phyloP scores from a whole-genome alignment of 768 basidiomycete genomes.

The Pleurotus sapidus region DNA sequence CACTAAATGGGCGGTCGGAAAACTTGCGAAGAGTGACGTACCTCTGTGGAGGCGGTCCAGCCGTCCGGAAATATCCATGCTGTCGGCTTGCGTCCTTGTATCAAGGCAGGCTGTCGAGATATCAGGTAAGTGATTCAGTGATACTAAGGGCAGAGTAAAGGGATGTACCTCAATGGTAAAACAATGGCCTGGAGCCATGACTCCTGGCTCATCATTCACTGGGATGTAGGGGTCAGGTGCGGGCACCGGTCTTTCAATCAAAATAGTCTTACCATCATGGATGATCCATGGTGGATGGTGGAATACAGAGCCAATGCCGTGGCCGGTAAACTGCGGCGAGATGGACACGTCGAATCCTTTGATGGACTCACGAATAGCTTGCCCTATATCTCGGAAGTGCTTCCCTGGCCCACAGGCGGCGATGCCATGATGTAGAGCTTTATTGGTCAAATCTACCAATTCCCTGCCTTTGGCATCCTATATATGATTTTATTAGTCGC shows the following conservation, averaged over 20 bases:
- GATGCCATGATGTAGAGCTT: slow-evolving; percentile 72
- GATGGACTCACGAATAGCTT: slow-evolving; percentile 46
- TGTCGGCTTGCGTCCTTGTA: slow-evolving; percentile 68
- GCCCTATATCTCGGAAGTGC: slow-evolving; percentile 69
- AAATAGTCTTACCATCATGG: slow-evolving; percentile 56
- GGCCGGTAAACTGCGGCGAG: slow-evolving; percentile 74
- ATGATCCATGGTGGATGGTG: slow-evolving; percentile 83
- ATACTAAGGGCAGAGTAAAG: background rate
- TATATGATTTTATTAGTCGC: background rate
- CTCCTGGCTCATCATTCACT: slow-evolving; percentile 83
- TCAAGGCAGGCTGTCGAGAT: slow-evolving; percentile 57
- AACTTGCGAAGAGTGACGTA: slow-evolving; percentile 23
- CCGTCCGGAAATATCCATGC: slow-evolving; percentile 87
- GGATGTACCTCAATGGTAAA: slow-evolving; percentile 83
- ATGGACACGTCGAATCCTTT: slow-evolving; percentile 45
- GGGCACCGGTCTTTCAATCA: no score
- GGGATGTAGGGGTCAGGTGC: background rate
- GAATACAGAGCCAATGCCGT: slow-evolving; percentile 83
- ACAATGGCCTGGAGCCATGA: slow-evolving; percentile 83
- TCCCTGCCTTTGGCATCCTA: slow-evolving; percentile 72
- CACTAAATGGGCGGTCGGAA: background rate
- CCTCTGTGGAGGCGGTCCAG: slow-evolving; percentile 92
- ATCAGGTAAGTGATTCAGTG: background rate
- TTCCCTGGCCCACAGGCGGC: slow-evolving; percentile 67
- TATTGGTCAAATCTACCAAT: slow-evolving; percentile 58